Base-by-base conservation (phyloP, 306 rosid species). In the Alnus rubra region DNA sequence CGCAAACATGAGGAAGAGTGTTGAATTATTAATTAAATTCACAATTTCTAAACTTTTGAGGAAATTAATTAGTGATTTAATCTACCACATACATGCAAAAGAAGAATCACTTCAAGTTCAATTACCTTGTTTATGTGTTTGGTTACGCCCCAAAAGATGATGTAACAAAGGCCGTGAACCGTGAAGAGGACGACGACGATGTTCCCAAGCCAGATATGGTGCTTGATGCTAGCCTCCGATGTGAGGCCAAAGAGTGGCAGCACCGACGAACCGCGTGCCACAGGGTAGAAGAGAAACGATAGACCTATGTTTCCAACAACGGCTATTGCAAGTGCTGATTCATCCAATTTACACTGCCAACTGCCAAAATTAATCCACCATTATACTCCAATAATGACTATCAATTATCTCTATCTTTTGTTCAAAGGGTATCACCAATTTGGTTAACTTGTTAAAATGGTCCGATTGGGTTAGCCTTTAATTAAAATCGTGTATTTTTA, bases 141-240 rank as follows among this genome's bases (percentile, higher is more conserved):
- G 2, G 83, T 84, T 2, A 50, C 85, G 0, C 51, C 75, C 86
- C 86, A 84, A 18, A 59, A 77, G 53, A 67, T 76, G 72, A 82
- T 48, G 73, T 79, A 84, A 72, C 83, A 44, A 58, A 77, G 19
- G 54, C 90, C 88, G 74, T 87, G 90, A 74, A 83, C 88, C 0
- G 90, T 84, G 88, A 87, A 84, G 73, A 82, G 82, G 2, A 53
- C 9, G 87, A 87, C 65, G 50, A 69, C 60, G 0, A 82, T 13
- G 76, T 87, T 79, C 69, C 88, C 90, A 18, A 87, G 76, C 87
- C 90, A 87, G 5, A 87, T 82, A 74, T 87, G 90, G 60, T 82
- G 84, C 73, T 87, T 87, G 45, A 87, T 80, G 81, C 88, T 79
- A 0, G 68, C 79, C 77, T 87, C 90, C 1, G 87, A 84, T 2